Evolutionary conservation across 2,329 filamentous ascomycete genomes (phyloP), one percentile per base, ranked within the genome.

Genomic region (Diaporthe caulivora): DNA sequence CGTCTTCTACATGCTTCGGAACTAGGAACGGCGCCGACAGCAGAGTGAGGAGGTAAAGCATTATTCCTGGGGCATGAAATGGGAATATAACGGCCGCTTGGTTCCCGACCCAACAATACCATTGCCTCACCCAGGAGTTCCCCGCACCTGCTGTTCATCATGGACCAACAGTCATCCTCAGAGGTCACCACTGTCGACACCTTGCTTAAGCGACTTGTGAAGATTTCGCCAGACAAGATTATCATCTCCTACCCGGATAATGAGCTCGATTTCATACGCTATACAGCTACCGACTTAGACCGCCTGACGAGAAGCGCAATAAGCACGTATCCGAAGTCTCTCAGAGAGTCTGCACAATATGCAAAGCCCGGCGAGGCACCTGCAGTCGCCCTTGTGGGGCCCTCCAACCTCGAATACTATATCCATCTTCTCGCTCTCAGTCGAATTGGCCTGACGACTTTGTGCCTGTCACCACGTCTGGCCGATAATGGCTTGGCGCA

Each of bases 231-330:
- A 9, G 37, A 72, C 8, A 65, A 67, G 26, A 34, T 44, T 3
- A 29, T 72, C 17, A 18, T 72, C 4, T 72, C 70, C 24, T 72
- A 72, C 51, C 70, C 70, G 26, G 42, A 65, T 17, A 40, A n/a
- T 7, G 34, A 65, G 31, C 58, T 62, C 17, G 47, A 67, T 13
- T 67, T 65, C 37, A 49, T n/a, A n/a, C 42, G 31, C 29, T 64
- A 65, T 26, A 67, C 47, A 24, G 49, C 47, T 49, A 26, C 24
- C 8, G 60, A 65, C 40, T 34, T 72, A 18, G 70, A 72, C 18
- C 70, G 37, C 11, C 11, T 72, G 47, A 67, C 70, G 21, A 64
- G n/a, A 2, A 47, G 9, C 31, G 70, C 60, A 17, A 64, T 54
- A 54, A 55, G 34, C 13, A 65, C 51, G 2, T 65, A 49, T 26